Evolutionary conservation across 2,329 filamentous ascomycete genomes (phyloP).

Genomic region (Trichoderma lentiforme): DNA sequence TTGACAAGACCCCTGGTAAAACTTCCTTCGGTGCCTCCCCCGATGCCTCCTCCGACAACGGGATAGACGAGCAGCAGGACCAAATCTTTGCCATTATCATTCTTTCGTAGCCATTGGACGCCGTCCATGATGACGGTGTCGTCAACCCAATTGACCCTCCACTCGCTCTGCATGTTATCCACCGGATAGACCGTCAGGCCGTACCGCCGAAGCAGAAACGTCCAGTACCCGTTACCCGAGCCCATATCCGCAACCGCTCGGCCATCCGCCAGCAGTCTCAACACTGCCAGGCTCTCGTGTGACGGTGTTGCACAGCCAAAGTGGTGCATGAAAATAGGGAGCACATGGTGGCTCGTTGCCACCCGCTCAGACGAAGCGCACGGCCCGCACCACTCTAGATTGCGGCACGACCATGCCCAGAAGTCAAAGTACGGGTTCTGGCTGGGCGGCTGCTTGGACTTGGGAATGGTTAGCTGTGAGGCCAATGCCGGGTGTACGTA

Average conservation of each 20-base stretch:
- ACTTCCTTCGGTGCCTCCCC: conserved; percentile 59
- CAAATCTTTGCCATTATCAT: conserved; percentile 49
- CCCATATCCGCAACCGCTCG: conserved; percentile 63
- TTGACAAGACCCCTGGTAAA: conserved; percentile 63
- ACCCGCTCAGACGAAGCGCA: conserved; percentile 49
- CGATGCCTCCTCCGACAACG: conserved; percentile 61
- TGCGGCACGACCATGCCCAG: conserved; percentile 62
- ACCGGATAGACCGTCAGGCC: conserved; percentile 56
- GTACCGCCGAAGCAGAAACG: conserved; percentile 63
- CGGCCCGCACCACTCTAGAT: conserved; percentile 64
- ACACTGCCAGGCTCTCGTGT: conserved; percentile 61
- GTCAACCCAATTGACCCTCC: conserved; percentile 64
- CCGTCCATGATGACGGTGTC: conserved; percentile 65
- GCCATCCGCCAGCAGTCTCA: conserved; percentile 53
- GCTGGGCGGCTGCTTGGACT: conserved; percentile 42
- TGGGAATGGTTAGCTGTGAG: conserved; percentile 42
- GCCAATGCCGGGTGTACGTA: conserved; percentile 45
- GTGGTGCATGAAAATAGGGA: conserved; percentile 74
- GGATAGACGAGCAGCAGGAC: conserved; percentile 71
- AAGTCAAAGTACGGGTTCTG: conserved; percentile 66
- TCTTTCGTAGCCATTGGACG: conserved; percentile 51
- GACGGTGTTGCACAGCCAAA: conserved; percentile 71
- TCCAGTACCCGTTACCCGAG: conserved; percentile 73
- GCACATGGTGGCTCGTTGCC: conserved; percentile 61
- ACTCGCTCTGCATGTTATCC: conserved; percentile 65